Percentiles rank a stretch among this genome's conserved stretches.
phyloP scores from a whole-genome alignment of 345 rosid genomes.

The Mangifera indica region DNA sequence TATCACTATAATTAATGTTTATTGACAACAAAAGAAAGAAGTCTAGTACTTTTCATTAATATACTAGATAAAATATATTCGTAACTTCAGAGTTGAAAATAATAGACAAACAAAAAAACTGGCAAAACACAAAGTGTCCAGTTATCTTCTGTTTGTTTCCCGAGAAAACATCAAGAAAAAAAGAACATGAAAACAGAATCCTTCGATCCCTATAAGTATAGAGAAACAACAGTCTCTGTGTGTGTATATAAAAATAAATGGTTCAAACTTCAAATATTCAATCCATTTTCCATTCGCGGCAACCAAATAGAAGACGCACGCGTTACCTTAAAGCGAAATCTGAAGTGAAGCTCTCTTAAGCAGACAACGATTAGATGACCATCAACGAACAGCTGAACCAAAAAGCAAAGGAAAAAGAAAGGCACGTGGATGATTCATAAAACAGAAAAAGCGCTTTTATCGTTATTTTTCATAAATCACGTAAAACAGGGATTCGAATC shows the following conservation, averaged over 20 bases:
- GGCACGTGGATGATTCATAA: not conserved
- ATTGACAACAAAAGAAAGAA: not conserved
- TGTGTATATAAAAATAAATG: not conserved
- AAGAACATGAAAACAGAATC: not conserved
- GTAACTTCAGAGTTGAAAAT: not conserved
- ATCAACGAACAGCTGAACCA: conserved; percentile 48
- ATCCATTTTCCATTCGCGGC: conserved; percentile 7
- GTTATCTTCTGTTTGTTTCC: conserved; percentile 16
- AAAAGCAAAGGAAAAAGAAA: conserved; percentile 12
- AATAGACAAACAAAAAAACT: not conserved
- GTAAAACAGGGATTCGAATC: not conserved
- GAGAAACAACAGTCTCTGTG: not conserved
- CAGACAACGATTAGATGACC: conserved; percentile 53
- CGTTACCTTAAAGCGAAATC: conserved; percentile 25
- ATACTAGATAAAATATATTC: not conserved
- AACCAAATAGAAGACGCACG: conserved; percentile 24
- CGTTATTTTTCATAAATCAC: not conserved
- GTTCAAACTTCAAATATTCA: no score
- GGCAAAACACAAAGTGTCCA: not conserved
- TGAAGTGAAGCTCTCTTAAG: not conserved
- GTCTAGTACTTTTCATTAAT: not conserved
- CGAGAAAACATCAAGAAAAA: conserved; percentile 27
- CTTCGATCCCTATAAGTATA: not conserved
- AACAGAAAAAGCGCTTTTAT: not conserved
- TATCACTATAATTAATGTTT: no score